These are phyloP conservation scores for Suillus subalutaceus DNA, from an alignment of 768 basidiomycete species.

Conservation along the genomic window DNA sequence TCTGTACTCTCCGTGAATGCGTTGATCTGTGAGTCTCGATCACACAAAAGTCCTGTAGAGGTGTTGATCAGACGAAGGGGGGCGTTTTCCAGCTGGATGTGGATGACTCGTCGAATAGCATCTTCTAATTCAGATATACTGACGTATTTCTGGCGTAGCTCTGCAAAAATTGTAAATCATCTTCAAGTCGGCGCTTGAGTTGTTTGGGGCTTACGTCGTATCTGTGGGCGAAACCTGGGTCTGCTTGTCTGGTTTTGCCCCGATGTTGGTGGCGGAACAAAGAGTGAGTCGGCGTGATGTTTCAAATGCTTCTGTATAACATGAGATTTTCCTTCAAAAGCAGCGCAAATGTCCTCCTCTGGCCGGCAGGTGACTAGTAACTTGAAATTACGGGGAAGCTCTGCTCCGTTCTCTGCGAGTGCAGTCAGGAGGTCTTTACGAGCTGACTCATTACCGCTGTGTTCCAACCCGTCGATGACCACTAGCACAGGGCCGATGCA, in stretches of 20 bases:
- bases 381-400: slow-evolving; percentile 27
- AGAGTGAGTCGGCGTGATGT: neutral
- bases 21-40: too few species aligned
- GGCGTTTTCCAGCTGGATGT: too few species aligned
- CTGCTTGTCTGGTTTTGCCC: neutral
- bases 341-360: slow-evolving; percentile 20
- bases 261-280: neutral
- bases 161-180: too few species aligned
- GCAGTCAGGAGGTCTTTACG: slow-evolving; percentile 26
- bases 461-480: slow-evolving; percentile 41
- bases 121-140: too few species aligned
- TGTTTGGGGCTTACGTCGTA: too few species aligned
- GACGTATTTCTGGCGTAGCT: too few species aligned
- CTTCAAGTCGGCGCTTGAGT: too few species aligned
- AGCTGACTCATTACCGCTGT: slow-evolving; percentile 22
- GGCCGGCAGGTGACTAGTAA: slow-evolving; percentile 31
- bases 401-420: slow-evolving; percentile 14
- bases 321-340: slow-evolving; percentile 11
- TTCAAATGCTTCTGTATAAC: slow-evolving; percentile 6
- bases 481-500: slow-evolving; percentile 35
- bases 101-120: too few species aligned
- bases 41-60: too few species aligned
- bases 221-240: too few species aligned
- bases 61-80: too few species aligned
- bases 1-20: too few species aligned